phyloP scores from a whole-genome alignment of 2,329 filamentous ascomycete species.

The Claviceps monticola region DNA sequence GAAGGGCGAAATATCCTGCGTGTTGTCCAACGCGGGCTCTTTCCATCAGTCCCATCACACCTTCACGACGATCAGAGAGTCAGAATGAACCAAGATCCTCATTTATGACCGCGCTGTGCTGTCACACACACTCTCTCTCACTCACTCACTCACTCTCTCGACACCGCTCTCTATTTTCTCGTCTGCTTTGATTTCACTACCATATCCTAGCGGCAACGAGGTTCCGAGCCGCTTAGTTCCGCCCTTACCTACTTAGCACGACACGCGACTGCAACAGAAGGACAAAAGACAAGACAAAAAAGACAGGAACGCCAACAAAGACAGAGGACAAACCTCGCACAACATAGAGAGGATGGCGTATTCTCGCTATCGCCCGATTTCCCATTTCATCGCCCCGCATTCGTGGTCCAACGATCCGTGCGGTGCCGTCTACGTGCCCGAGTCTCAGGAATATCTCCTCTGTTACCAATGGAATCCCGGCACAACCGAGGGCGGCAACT shows the following conservation, averaged over 20 bases:
- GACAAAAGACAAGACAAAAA: not conserved
- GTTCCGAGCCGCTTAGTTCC: too few relatives aligned
- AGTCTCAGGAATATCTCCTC: slow-evolving; percentile 26
- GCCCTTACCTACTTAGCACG: too few relatives aligned
- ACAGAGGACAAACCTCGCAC: not conserved
- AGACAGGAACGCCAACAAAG: not conserved
- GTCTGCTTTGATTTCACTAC: too few relatives aligned
- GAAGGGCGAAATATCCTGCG: not conserved
- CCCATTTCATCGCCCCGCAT: slow-evolving; percentile 23
- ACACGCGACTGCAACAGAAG: too few relatives aligned
- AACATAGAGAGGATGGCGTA: not conserved
- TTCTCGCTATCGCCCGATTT: slow-evolving; percentile 6
- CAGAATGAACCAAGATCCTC: not conserved
- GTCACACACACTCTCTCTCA: not conserved
- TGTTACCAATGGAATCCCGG: slow-evolving; percentile 21
- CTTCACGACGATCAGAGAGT: not conserved
- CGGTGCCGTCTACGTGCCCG: slow-evolving; percentile 27
- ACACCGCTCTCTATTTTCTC: too few relatives aligned
- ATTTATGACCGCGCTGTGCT: not conserved
- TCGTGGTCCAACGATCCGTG: slow-evolving; percentile 28
- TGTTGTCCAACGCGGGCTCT: not conserved
- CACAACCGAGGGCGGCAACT: slow-evolving; percentile 13
- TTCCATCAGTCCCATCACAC: not conserved
- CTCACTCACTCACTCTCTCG: not conserved
- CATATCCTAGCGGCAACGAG: too few relatives aligned